These are phyloP conservation scores for Rhizophora apiculata DNA, from an alignment of 345 rosid species.

Conservation along the genomic window DNA sequence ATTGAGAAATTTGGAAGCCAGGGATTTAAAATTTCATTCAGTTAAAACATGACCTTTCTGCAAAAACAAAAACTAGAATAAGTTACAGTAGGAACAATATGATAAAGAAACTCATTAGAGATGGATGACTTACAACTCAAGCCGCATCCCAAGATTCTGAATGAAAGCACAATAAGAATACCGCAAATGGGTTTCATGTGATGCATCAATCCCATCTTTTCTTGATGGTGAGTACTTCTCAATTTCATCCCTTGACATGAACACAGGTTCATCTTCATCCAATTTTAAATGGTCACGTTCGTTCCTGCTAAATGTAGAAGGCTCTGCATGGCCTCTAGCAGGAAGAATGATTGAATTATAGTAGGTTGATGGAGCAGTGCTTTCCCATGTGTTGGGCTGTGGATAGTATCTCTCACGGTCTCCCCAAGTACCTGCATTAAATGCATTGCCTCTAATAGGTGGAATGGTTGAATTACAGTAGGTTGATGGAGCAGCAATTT, in stretches of 20 bases:
- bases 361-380: slow-evolving; percentile 22
- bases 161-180: slow-evolving; percentile 71
- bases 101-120: background rate
- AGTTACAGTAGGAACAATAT: background rate
- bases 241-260: slow-evolving; percentile 71
- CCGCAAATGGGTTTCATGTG: slow-evolving; percentile 65
- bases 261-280: slow-evolving; percentile 58
- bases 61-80: background rate
- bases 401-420: slow-evolving; percentile 29
- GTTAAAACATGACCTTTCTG: background rate
- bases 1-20: too few relatives aligned
- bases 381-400: slow-evolving; percentile 25
- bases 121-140: slow-evolving; percentile 55
- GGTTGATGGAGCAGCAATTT: slow-evolving; percentile 20
- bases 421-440: slow-evolving; percentile 50
- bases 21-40: background rate
- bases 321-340: slow-evolving; percentile 38
- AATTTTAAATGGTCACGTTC: slow-evolving; percentile 55
- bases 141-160: slow-evolving; percentile 63
- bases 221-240: slow-evolving; percentile 74
- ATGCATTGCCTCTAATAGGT: slow-evolving; percentile 20
- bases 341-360: slow-evolving; percentile 28
- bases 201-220: slow-evolving; percentile 72
- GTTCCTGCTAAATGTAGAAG: slow-evolving; percentile 38
- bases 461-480: slow-evolving; percentile 27